Evolutionary conservation across 768 basidiomycete species (phyloP).

Genomic region (Tulasnella sp.): DNA sequence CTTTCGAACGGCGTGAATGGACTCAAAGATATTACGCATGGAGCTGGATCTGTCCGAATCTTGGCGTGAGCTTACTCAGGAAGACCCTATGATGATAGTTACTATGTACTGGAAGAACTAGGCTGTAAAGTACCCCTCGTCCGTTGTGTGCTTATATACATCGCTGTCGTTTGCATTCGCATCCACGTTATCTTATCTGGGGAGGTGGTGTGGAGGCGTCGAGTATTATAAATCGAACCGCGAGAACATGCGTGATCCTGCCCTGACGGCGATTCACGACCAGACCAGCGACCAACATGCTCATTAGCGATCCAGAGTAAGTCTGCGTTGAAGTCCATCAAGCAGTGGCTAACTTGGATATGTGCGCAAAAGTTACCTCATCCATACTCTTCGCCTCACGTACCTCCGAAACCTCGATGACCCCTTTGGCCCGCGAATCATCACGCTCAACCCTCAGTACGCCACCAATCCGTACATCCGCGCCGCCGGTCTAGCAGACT

Average conservation of each 20-base stretch:
- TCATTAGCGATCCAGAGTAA: constrained; percentile 17
- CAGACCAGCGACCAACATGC: not conserved
- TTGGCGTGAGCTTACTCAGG: no score
- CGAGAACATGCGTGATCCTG: not conserved
- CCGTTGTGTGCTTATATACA: no score
- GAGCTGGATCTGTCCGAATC: not conserved
- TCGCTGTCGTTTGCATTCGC: no score
- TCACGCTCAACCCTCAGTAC: constrained; percentile 68
- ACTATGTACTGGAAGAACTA: no score
- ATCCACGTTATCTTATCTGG: constrained; percentile 9
- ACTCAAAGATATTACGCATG: not conserved
- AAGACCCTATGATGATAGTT: no score
- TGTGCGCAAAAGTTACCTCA: constrained; percentile 41
- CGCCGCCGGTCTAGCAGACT: constrained; percentile 66
- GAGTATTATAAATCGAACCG: not conserved
- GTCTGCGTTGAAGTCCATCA: not conserved
- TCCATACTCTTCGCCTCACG: constrained; percentile 72
- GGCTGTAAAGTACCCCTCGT: no score
- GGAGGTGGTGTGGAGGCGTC: not conserved
- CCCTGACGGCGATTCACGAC: not conserved
- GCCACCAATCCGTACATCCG: constrained; percentile 71
- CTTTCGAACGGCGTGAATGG: not conserved
- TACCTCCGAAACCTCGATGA: constrained; percentile 86
- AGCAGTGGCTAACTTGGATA: not conserved
- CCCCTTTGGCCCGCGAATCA: constrained; percentile 66